These are phyloP conservation scores for Rhizophagus sp. DNA, from an alignment of 192 early-diverging fungal species.

Conservation along the genomic window DNA sequence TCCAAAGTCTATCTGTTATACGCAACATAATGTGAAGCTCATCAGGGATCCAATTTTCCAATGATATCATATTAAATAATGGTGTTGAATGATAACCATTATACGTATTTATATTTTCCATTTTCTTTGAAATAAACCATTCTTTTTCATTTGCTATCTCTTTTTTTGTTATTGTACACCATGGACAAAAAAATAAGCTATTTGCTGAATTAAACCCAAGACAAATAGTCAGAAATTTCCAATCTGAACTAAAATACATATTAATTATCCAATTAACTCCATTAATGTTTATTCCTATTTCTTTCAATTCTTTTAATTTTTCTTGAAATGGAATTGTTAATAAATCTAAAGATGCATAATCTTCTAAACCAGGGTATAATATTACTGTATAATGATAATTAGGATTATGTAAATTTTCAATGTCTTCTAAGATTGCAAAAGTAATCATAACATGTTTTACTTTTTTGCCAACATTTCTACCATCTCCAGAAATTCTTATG, in stretches of 20 bases:
- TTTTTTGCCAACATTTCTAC: not conserved
- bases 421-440: not conserved
- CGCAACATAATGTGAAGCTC: not conserved
- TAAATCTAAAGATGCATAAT: not conserved
- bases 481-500: not conserved
- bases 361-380: not conserved
- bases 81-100: not conserved
- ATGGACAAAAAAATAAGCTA: no score
- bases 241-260: no score
- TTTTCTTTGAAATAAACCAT: not conserved
- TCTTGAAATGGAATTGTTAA: not conserved
- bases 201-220: no score
- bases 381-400: not conserved
- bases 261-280: not conserved
- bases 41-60: not conserved
- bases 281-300: not conserved
- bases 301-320: not conserved
- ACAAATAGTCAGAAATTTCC: no score
- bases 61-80: not conserved
- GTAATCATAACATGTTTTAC: constrained; percentile 3
- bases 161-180: no score
- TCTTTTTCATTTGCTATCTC: not conserved
- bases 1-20: not conserved
- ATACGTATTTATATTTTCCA: not conserved
- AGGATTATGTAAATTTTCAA: not conserved